phyloP scores from a whole-genome alignment of 2,329 filamentous ascomycete species.

The Stromatinia cepivora region DNA sequence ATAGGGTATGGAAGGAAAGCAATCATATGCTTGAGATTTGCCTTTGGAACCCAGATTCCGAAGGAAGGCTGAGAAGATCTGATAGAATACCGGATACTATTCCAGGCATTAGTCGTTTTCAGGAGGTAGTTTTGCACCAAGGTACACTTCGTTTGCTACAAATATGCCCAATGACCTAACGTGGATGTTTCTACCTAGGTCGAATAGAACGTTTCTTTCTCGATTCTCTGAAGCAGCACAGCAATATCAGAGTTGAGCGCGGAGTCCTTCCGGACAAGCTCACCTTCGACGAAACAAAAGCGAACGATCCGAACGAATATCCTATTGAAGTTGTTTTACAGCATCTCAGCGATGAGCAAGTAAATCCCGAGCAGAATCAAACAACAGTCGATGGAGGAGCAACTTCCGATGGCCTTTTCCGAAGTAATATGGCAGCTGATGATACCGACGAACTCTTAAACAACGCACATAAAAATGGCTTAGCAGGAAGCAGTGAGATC shows the following conservation, averaged over 20 bases:
- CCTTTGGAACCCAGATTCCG: constrained; percentile 61
- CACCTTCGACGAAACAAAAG: constrained; percentile 52
- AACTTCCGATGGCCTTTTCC: constrained; percentile 54
- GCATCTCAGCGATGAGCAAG: constrained; percentile 58
- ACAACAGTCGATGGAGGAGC: constrained; percentile 34
- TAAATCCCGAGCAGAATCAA: constrained; percentile 50
- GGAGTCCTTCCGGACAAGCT: constrained; percentile 58
- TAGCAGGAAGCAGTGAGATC: constrained; percentile 51
- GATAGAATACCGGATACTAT: constrained; percentile 64
- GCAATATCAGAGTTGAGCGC: constrained; percentile 58
- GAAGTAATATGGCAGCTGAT: constrained; percentile 58
- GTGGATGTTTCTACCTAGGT: constrained; percentile 21
- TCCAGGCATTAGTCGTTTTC: constrained; percentile 60
- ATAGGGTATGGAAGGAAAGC: constrained; percentile 63
- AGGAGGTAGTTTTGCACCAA: constrained; percentile 69
- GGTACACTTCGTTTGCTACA: constrained; percentile 42
- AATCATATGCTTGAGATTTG: constrained; percentile 68
- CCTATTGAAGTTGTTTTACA: constrained; percentile 61
- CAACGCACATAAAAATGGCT: constrained; percentile 39
- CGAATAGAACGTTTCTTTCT: constrained; percentile 68
- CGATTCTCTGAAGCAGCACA: constrained; percentile 57
- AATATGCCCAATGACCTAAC: background rate
- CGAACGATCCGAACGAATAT: constrained; percentile 54
- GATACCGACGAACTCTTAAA: constrained; percentile 56
- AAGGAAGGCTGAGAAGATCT: constrained; percentile 57